Conservation (phyloP, 1,284 basidiomycete genomes). For the Puccinia novopanici region DNA sequence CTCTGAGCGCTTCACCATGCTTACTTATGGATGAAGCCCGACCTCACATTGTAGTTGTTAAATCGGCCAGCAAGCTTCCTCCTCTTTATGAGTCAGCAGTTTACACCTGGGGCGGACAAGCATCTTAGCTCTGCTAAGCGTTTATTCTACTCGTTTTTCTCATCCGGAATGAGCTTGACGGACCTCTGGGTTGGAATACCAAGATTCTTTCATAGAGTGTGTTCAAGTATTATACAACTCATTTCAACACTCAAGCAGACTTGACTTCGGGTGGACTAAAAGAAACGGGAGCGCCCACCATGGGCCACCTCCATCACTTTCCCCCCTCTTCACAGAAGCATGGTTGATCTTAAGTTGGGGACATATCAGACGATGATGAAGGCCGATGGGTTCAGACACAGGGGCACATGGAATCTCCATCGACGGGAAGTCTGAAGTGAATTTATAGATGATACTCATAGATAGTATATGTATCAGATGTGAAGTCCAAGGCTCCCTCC, state of each 20-base stretch:
- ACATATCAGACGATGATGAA: slow-evolving; percentile 8
- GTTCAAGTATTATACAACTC: too few species aligned
- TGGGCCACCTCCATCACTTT: background rate
- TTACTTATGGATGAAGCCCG: background rate
- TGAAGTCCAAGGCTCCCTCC: too few species aligned
- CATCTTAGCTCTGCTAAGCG: background rate
- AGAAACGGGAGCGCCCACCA: background rate
- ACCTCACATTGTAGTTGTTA: background rate
- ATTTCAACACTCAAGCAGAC: too few species aligned
- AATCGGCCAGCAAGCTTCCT: background rate
- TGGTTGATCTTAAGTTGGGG: background rate
- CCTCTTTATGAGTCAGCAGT: background rate
- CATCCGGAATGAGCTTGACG: background rate
- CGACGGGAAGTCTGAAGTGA: background rate
- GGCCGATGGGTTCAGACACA: background rate
- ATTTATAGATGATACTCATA: background rate
- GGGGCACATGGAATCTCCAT: background rate
- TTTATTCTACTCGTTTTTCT: background rate
- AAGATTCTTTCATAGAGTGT: too few species aligned
- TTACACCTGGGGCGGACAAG: background rate
- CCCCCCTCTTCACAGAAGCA: slow-evolving; percentile 10
- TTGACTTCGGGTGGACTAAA: too few species aligned
- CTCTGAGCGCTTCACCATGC: background rate
- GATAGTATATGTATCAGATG: background rate
- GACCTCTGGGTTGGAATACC: background rate